Percentiles rank a stretch among this genome's conserved stretches.
Evolutionary conservation across 306 rosid genomes (phyloP).

Genomic region (Neltuma alba): DNA sequence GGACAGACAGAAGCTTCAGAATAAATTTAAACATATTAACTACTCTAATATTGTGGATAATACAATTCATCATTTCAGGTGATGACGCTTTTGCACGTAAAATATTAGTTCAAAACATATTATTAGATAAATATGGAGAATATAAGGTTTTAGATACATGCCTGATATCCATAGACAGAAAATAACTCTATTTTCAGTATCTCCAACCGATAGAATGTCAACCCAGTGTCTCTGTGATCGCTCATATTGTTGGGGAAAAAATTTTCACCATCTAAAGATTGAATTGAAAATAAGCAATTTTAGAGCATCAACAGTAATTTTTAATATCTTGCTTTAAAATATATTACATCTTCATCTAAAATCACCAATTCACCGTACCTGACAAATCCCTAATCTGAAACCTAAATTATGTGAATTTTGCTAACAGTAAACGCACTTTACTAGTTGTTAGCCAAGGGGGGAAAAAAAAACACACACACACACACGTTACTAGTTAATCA

Average conservation of each 20-base stretch:
- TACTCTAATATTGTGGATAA: conserved; percentile 19
- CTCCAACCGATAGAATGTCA: conserved; percentile 76
- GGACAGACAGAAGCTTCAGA: conserved; percentile 21
- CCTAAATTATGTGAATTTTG: conserved; percentile 13
- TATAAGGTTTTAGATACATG: conserved; percentile 49
- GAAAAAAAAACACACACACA: not conserved
- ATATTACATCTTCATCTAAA: not conserved
- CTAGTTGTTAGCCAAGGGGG: not conserved
- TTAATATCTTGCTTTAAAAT: conserved; percentile 16
- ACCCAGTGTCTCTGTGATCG: conserved; percentile 44
- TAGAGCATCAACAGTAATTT: conserved; percentile 8
- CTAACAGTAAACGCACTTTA: conserved; percentile 19
- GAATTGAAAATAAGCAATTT: conserved; percentile 27
- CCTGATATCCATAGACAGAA: conserved; percentile 91
- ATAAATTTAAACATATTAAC: conserved; percentile 1
- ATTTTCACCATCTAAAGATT: conserved; percentile 53
- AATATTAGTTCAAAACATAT: not conserved
- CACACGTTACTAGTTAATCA: conserved; percentile 21
- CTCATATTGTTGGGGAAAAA: conserved; percentile 40
- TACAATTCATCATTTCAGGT: not conserved
- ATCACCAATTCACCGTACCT: not conserved
- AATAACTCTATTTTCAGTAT: conserved; percentile 73
- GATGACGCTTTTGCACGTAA: not conserved
- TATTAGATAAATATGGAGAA: conserved; percentile 11
- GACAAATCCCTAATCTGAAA: not conserved